These are phyloP conservation scores for Colletotrichum australisinense DNA, from an alignment of 2,329 filamentous ascomycete species.

Conservation along the genomic window DNA sequence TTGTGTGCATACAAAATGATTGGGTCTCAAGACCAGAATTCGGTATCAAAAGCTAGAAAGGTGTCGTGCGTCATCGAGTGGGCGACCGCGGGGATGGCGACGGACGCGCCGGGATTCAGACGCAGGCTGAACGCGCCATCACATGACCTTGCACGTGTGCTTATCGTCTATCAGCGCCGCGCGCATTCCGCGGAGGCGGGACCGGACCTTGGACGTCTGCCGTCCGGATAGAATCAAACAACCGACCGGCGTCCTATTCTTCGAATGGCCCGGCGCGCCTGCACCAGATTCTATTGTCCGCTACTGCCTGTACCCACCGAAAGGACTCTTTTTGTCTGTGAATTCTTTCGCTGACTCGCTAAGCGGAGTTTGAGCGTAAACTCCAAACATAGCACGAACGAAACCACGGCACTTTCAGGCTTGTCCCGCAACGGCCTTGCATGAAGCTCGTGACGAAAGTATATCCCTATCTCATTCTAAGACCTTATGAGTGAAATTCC, in stretches of 20 bases:
- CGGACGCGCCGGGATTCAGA: slow-evolving; percentile 22
- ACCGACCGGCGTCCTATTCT: background rate
- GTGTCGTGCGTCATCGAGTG: slow-evolving; percentile 14
- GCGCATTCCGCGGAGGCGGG: background rate
- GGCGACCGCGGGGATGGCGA: background rate
- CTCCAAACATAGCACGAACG: no score
- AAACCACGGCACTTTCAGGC: no score
- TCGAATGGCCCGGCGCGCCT: no score
- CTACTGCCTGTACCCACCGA: no score
- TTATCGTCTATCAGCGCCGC: background rate
- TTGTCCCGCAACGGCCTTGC: no score
- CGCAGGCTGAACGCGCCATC: slow-evolving; percentile 22
- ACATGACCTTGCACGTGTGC: slow-evolving; percentile 4
- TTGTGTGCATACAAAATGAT: background rate
- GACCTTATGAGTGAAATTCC: no score
- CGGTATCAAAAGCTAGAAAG: background rate
- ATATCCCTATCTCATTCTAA: no score
- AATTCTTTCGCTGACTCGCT: no score
- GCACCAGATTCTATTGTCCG: background rate
- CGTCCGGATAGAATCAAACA: background rate
- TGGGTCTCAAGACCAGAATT: background rate
- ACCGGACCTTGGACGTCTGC: background rate
- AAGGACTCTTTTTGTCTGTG: no score
- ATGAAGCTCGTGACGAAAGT: no score
- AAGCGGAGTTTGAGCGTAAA: no score